These are phyloP conservation scores for Amphirosellinia nigrospora DNA, from an alignment of 495 filamentous ascomycete genomes.

Conservation along the genomic window DNA sequence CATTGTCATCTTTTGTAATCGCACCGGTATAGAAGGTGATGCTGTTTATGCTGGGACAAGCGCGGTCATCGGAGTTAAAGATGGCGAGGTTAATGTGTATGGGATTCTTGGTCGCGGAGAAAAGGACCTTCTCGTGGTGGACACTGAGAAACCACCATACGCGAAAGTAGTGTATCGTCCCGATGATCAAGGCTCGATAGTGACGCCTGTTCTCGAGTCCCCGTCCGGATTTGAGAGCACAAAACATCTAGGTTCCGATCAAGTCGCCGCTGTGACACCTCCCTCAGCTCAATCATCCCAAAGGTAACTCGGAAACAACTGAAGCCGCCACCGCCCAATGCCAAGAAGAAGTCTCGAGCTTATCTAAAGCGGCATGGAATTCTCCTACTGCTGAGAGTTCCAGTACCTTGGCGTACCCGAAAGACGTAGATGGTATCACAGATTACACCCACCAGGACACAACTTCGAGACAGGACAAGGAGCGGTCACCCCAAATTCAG, in stretches of 20 bases:
- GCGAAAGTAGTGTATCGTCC: constrained; percentile 40
- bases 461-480: not conserved
- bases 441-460: not conserved
- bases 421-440: not conserved
- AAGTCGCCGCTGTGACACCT: not conserved
- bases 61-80: constrained; percentile 74
- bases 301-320: not conserved
- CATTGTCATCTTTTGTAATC: constrained; percentile 84
- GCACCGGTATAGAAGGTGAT: constrained; percentile 71
- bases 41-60: constrained; percentile 86
- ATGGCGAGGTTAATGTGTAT: constrained; percentile 70
- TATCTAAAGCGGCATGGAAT: not conserved
- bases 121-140: constrained; percentile 68
- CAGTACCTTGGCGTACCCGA: not conserved
- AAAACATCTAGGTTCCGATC: not conserved
- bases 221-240: not conserved
- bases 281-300: not conserved
- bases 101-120: constrained; percentile 70
- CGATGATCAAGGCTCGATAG: constrained; percentile 5
- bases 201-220: not conserved
- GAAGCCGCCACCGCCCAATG: not conserved
- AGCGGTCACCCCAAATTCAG: not conserved
- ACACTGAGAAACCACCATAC: constrained; percentile 48
- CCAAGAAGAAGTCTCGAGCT: not conserved
- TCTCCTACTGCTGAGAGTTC: not conserved